These are phyloP conservation scores for Leersia perrieri DNA, from an alignment of 176 grass and related monocot species.

Conservation along the genomic window DNA sequence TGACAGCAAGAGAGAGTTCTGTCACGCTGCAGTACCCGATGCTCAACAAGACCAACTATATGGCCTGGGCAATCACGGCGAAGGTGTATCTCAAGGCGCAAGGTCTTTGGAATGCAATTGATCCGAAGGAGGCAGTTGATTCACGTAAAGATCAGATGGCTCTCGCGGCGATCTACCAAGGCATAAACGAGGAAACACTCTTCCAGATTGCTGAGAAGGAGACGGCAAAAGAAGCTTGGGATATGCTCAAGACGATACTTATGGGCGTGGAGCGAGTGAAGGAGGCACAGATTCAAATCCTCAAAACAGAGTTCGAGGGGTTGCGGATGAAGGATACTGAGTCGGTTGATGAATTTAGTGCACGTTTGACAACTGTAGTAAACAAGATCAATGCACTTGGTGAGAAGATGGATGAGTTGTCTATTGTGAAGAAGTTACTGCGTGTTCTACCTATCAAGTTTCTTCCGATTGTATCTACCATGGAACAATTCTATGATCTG, in stretches of 20 bases:
- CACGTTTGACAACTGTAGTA: not conserved
- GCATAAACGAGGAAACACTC: not conserved
- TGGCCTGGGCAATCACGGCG: not conserved
- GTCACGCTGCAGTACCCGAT: not conserved
- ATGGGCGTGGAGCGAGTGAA: not conserved
- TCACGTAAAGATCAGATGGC: not conserved
- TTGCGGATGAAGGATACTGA: not conserved
- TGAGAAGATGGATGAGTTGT: not conserved
- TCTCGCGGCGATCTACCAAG: not conserved
- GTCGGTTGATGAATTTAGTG: not conserved
- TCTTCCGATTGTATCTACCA: too few relatives aligned
- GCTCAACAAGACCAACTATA: not conserved
- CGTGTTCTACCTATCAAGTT: too few relatives aligned
- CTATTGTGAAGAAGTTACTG: too few relatives aligned
- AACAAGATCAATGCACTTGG: not conserved
- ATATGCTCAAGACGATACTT: not conserved
- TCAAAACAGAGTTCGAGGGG: not conserved
- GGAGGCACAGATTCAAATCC: not conserved
- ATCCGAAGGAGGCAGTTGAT: rapidly evolving
- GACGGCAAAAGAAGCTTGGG: too few relatives aligned
- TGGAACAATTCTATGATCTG: too few relatives aligned
- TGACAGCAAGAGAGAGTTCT: not conserved
- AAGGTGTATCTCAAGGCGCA: not conserved
- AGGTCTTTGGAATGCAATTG: too few relatives aligned
- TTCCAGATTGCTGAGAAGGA: not conserved